Base-by-base conservation (phyloP, 495 filamentous ascomycete genomes). In the Penicillium roqueforti region DNA sequence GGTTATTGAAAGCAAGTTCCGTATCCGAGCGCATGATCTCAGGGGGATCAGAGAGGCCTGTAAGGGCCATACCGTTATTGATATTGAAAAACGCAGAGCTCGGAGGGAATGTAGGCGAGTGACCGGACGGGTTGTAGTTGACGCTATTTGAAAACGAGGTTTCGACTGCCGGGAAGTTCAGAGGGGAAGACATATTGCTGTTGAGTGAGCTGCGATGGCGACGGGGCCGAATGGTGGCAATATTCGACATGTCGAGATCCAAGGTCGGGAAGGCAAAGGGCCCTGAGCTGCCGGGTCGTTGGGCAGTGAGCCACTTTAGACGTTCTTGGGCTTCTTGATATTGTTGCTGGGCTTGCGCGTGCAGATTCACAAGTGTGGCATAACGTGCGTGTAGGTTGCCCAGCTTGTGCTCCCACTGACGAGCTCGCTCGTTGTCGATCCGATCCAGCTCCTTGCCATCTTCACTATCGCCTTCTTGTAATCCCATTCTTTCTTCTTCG, bases 1-100 rank as follows among this genome's bases (percentile, higher is more conserved):
- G 85, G 37, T 84, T 80, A 34, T 71, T 83, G 47, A 77, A 80
- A 38, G 83, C 70, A 14, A 66, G 44, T 38, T 80, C 80, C 7
- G 62, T 63, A 28, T 80, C 76, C 28, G 67, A 66, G 28, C 70
- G 75, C 50, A 68, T 58, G 13, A 68, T 60, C 36, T 75, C 74
- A 4, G 66, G 62, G 19, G 69, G 72, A 38, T 76, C 74, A n/a
- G 68, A 48, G 16, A 71, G 59, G 45, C 62, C 62, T 9, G 68
- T 62, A 22, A 79, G 61, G 18, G 76, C 66, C 69, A 78, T 80
- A 28, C 80, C 81, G 55, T 83, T 83, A n/a, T 75, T 79, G 56
- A 80, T 79, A 45, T 83, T 83, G 68, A 84, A 84, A 56, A 83
- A 83, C 0, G 81, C 63, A 23, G 77, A 69, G 32, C 61, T 65